A percentile compares a stretch with the other conserved stretches of the same genome.
Evolutionary conservation across 2,329 filamentous ascomycete species (phyloP).

Genomic region (Botrytis tulipae): DNA sequence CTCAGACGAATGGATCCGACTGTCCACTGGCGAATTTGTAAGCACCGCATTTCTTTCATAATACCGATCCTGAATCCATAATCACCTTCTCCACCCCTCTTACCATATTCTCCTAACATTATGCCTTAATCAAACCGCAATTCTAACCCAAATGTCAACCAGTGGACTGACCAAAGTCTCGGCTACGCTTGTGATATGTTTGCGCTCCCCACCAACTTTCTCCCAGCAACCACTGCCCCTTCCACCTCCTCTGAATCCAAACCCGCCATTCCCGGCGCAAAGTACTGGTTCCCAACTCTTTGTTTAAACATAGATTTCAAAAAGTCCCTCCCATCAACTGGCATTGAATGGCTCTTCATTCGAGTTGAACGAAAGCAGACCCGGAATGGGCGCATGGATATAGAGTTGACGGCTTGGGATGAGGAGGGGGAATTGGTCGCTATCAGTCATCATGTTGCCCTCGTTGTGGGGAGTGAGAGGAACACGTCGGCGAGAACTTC

Average conservation of each 20-base stretch:
- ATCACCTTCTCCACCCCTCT: too few species aligned
- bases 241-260: conserved; percentile 56
- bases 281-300: conserved; percentile 54
- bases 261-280: conserved; percentile 24
- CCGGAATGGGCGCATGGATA: conserved; percentile 69
- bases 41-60: not conserved
- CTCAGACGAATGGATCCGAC: conserved; percentile 67
- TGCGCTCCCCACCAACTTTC: conserved; percentile 35
- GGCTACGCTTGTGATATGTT: conserved; percentile 69
- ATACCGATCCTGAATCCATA: not conserved
- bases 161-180: conserved; percentile 62
- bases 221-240: not conserved
- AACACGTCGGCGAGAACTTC: conserved; percentile 46
- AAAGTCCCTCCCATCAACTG: conserved; percentile 63
- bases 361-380: conserved; percentile 65
- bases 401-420: conserved; percentile 69
- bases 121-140: not conserved
- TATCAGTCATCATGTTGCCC: conserved; percentile 64
- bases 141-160: not conserved
- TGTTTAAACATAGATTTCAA: conserved; percentile 76
- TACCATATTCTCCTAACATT: not conserved
- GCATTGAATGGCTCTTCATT: conserved; percentile 70
- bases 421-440: conserved; percentile 62
- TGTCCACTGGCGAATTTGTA: conserved; percentile 51
- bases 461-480: conserved; percentile 61